phyloP scores from a whole-genome alignment of 1,284 basidiomycete species.

The Trametes sp. region DNA sequence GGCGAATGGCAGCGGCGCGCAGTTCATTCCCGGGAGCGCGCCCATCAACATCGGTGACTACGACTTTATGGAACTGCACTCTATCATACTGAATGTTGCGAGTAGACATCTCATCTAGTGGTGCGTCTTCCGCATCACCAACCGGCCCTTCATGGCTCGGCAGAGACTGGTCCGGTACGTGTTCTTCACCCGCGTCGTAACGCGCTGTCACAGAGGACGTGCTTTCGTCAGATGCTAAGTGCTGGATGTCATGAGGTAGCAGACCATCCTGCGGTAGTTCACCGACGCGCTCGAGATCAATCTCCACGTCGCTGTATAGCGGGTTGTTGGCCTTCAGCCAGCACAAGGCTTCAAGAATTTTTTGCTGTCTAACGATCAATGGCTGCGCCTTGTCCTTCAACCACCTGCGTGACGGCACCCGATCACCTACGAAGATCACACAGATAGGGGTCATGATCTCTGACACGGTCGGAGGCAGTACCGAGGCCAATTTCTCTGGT shows the following conservation, averaged over 20 bases:
- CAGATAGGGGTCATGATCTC: neutral
- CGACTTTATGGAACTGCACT: slow-evolving; percentile 23
- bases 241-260: neutral
- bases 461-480: neutral
- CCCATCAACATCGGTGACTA: slow-evolving; percentile 43
- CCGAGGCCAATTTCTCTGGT: neutral
- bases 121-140: neutral
- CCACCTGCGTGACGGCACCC: neutral
- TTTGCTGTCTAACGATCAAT: neutral
- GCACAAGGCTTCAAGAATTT: neutral
- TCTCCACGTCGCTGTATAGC: neutral
- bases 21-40: slow-evolving; percentile 38
- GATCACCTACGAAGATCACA: neutral
- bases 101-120: neutral
- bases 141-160: too few relatives aligned
- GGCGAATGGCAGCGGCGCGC: slow-evolving; percentile 42
- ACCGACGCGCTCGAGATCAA: neutral
- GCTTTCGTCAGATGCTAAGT: neutral
- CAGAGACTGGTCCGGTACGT: too few relatives aligned
- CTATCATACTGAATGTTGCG: neutral
- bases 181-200: neutral
- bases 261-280: neutral
- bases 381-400: neutral
- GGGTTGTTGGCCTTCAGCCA: neutral
- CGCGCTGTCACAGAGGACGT: neutral